Evolutionary conservation across 441 rosid species (phyloP).

Genomic region (Bruguiera hainesii): DNA sequence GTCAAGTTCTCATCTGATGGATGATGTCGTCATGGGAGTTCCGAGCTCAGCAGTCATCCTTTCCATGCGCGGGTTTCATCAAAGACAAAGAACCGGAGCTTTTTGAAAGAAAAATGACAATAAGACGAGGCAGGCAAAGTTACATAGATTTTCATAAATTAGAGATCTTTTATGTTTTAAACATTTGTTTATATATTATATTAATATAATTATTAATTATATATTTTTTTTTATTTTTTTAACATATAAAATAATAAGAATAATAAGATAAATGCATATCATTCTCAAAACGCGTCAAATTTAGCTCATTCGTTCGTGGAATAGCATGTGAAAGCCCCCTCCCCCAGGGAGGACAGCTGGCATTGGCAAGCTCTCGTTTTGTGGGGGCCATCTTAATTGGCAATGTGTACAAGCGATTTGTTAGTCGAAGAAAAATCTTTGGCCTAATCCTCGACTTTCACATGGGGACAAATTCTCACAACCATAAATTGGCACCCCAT

Average conservation of each 20-base stretch:
- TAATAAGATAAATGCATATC: too few species aligned
- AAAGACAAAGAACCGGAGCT: not conserved
- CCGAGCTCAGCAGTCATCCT: slow-evolving; percentile 47
- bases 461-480: slow-evolving; percentile 53
- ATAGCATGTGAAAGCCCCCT: too few species aligned
- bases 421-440: not conserved
- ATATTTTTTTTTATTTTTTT: too few species aligned
- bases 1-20: slow-evolving; percentile 20
- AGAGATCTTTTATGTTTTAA: too few species aligned
- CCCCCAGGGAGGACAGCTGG: not conserved
- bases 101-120: too few species aligned
- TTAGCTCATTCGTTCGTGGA: too few species aligned
- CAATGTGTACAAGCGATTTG: slow-evolving; percentile 15
- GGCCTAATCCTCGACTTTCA: slow-evolving; percentile 28
- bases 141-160: too few species aligned
- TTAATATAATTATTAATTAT: too few species aligned
- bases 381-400: slow-evolving; percentile 19
- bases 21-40: slow-evolving; percentile 22
- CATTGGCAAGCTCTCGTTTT: slow-evolving; percentile 12
- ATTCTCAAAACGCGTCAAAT: too few species aligned
- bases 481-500: slow-evolving; percentile 57
- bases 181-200: too few species aligned
- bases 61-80: not conserved
- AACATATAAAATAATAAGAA: too few species aligned
- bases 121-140: too few species aligned